Conservation (phyloP, 2,329 filamentous ascomycete genomes). For the Pyrenochaeta sp. region DNA sequence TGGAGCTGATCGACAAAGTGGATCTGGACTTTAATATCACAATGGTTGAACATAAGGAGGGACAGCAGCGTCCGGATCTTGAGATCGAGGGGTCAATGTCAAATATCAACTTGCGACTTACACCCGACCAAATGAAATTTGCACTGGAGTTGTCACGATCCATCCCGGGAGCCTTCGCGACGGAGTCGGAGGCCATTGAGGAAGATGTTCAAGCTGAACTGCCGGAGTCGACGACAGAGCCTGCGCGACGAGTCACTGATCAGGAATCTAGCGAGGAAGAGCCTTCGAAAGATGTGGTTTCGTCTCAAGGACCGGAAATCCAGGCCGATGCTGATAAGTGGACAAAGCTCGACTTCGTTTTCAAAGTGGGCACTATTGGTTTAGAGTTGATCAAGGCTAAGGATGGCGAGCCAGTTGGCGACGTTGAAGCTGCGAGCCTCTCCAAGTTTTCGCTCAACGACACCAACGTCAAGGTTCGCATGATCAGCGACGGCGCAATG, state of each 20-base stretch:
- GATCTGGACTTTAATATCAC: constrained; percentile 93
- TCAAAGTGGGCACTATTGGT: constrained; percentile 86
- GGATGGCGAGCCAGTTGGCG: constrained; percentile 78
- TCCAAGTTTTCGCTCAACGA: constrained; percentile 95
- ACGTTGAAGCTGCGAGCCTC: constrained; percentile 80
- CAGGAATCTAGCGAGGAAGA: constrained; percentile 44
- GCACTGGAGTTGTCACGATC: constrained; percentile 86
- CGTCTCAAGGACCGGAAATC: constrained; percentile 69
- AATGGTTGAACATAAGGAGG: constrained; percentile 84
- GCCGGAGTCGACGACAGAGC: constrained; percentile 62
- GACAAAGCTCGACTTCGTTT: constrained; percentile 93
- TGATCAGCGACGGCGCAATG: constrained; percentile 89
- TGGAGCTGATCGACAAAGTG: constrained; percentile 97
- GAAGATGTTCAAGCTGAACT: constrained; percentile 80
- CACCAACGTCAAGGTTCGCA: constrained; percentile 87
- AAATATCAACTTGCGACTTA: constrained; percentile 87
- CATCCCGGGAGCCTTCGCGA: constrained; percentile 85
- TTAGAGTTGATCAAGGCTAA: constrained; percentile 84
- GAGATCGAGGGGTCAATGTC: constrained; percentile 94
- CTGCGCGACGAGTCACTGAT: constrained; percentile 56
- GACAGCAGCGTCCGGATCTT: constrained; percentile 82
- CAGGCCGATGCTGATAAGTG: constrained; percentile 75
- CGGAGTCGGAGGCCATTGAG: constrained; percentile 72
- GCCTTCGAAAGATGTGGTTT: constrained; percentile 60
- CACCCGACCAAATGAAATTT: constrained; percentile 90